Percentiles rank a stretch among this genome's conserved stretches.
Conservation (phyloP, 2,329 filamentous ascomycete species). For the Teratosphaeria nubilosa region DNA sequence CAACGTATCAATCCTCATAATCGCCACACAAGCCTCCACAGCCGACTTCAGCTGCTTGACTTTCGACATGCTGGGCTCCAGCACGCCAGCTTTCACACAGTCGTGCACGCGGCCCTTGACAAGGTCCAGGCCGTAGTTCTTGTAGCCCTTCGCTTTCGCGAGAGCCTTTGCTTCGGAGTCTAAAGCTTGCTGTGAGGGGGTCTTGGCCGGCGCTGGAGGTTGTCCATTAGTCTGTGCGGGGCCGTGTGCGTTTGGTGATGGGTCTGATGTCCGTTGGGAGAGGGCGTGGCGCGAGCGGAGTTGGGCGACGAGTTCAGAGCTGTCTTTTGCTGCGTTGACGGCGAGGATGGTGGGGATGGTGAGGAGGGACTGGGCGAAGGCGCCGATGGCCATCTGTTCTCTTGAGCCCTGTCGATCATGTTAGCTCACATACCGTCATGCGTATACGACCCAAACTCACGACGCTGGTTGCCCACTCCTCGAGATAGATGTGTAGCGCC, state of each 20-base stretch:
- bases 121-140: slow-evolving; percentile 95
- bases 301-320: slow-evolving; percentile 88
- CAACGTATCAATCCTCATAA: slow-evolving; percentile 98
- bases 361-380: slow-evolving; percentile 91
- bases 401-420: slow-evolving; percentile 55
- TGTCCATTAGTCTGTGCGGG: slow-evolving; percentile 8
- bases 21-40: slow-evolving; percentile 95
- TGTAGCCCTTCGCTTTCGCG: slow-evolving; percentile 92
- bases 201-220: slow-evolving; percentile 8
- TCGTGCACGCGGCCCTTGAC: slow-evolving; percentile 83
- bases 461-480: slow-evolving; percentile 96
- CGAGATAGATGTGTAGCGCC: slow-evolving; percentile 96
- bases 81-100: slow-evolving; percentile 83
- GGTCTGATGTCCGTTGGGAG: slow-evolving; percentile 85
- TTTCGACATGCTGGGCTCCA: slow-evolving; percentile 98
- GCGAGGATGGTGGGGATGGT: slow-evolving; percentile 93
- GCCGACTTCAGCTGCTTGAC: slow-evolving; percentile 96
- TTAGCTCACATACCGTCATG: not conserved
- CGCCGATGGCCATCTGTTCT: slow-evolving; percentile 94
- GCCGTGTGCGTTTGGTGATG: slow-evolving; percentile 38
- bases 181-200: not conserved
- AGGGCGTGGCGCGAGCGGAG: slow-evolving; percentile 88
- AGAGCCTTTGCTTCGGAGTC: slow-evolving; percentile 72
- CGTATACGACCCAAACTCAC: slow-evolving; percentile 36
- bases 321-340: slow-evolving; percentile 93